phyloP scores from a whole-genome alignment of 306 rosid species.

The Begonia fuchsioides region DNA sequence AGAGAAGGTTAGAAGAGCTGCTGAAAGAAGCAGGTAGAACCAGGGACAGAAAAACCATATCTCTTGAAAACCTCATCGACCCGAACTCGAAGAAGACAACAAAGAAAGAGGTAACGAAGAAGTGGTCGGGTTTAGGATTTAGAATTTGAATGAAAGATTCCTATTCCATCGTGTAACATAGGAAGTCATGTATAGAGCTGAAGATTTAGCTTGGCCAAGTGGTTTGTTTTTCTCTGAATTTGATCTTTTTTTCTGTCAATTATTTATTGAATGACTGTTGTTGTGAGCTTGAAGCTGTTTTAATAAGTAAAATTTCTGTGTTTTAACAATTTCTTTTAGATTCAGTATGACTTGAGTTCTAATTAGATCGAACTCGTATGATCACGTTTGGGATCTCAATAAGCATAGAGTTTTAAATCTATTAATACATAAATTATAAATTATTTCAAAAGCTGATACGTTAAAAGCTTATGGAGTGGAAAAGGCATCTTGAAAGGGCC shows the following conservation, averaged over 20 bases:
- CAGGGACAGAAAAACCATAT: slow-evolving; percentile 79
- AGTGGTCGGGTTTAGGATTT: slow-evolving; percentile 93
- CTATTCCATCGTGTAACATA: slow-evolving; percentile 71
- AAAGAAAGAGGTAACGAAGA: slow-evolving; percentile 77
- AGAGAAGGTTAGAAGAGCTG: slow-evolving; percentile 72
- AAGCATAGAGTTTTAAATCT: too few species aligned
- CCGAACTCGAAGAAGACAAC: slow-evolving; percentile 86
- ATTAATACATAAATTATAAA: too few species aligned
- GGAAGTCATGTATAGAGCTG: slow-evolving; percentile 79
- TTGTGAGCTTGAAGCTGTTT: slow-evolving; percentile 57
- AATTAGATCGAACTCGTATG: too few species aligned
- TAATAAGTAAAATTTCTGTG: slow-evolving; percentile 31
- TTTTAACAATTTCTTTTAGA: too few species aligned
- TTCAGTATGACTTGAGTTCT: too few species aligned
- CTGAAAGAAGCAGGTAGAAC: slow-evolving; percentile 97
- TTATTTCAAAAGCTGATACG: too few species aligned
- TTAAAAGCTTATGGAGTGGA: too few species aligned
- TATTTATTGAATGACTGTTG: slow-evolving; percentile 42
- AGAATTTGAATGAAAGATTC: slow-evolving; percentile 37
- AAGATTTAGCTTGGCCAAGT: slow-evolving; percentile 43
- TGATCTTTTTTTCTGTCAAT: slow-evolving; percentile 27
- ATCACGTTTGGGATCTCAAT: too few species aligned
- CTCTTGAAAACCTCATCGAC: slow-evolving; percentile 90
- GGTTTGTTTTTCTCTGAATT: slow-evolving; percentile 34
- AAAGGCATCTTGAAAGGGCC: too few species aligned